Percentiles rank a stretch among this genome's conserved stretches.
Evolutionary conservation across 768 basidiomycete genomes (phyloP).

Genomic region (Auriscalpium vulgare): DNA sequence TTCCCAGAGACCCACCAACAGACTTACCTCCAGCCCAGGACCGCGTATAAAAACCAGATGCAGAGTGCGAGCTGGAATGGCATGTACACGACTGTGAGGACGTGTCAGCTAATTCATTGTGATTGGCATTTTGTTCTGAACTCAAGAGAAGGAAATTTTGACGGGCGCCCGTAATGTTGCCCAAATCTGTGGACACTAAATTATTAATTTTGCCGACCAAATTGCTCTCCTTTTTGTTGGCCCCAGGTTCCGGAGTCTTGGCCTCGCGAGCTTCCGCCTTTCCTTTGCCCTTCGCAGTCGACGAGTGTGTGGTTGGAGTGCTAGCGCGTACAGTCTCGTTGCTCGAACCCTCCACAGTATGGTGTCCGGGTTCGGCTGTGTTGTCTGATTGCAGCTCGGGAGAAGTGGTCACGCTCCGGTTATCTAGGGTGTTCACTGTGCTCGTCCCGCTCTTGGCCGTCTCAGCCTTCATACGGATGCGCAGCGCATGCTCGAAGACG

Average conservation of each 20-base stretch:
- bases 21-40: constrained; percentile 45
- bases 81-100: constrained; percentile 22
- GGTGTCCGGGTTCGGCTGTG: background rate
- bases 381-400: background rate
- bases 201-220: constrained; percentile 74
- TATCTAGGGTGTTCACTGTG: background rate
- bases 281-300: background rate
- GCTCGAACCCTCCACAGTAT: background rate
- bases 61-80: constrained; percentile 35
- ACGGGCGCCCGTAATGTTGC: constrained; percentile 21
- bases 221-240: constrained; percentile 27
- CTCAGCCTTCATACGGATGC: constrained; percentile 43
- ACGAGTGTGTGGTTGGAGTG: constrained; percentile 3
- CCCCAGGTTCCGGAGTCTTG: background rate
- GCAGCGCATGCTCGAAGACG: constrained; percentile 47
- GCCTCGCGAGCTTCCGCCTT: background rate
- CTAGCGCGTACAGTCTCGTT: background rate
- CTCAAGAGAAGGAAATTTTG: constrained; percentile 16
- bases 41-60: constrained; percentile 32
- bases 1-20: background rate
- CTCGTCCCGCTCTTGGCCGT: constrained; percentile 10
- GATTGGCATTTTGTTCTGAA: constrained; percentile 4
- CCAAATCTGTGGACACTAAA: constrained; percentile 58
- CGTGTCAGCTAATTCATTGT: background rate
- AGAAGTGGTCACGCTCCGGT: background rate